These are phyloP conservation scores for Histomonas meleagridis DNA, from an alignment of 208 protist species.

Conservation along the genomic window DNA sequence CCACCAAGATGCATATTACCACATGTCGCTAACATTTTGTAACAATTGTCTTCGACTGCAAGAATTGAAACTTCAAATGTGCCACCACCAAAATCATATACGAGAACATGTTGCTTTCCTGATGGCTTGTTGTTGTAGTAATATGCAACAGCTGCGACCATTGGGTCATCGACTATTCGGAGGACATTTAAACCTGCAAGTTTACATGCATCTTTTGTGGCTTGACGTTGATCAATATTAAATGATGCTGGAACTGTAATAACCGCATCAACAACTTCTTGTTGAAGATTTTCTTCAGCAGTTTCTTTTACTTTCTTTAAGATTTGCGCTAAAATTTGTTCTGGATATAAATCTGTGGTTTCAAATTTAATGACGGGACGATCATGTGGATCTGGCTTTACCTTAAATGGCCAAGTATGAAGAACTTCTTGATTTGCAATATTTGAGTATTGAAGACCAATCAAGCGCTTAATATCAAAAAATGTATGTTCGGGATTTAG, in stretches of 20 bases:
- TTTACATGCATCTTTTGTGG: slow-evolving; percentile 90
- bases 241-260: slow-evolving; percentile 97
- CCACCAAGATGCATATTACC: slow-evolving; percentile 58
- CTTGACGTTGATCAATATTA: slow-evolving; percentile 94
- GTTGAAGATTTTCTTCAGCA: slow-evolving; percentile 77
- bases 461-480: slow-evolving; percentile 72
- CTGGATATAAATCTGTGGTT: too few species aligned
- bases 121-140: slow-evolving; percentile 63
- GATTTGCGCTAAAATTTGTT: too few species aligned
- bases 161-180: slow-evolving; percentile 91
- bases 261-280: slow-evolving; percentile 55
- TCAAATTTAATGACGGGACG: slow-evolving; percentile 62
- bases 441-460: slow-evolving; percentile 75
- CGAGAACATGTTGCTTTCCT: slow-evolving; percentile 67
- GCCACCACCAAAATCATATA: slow-evolving; percentile 90
- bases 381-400: slow-evolving; percentile 55
- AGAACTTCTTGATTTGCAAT: slow-evolving; percentile 73
- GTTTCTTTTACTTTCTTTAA: slow-evolving; percentile 80
- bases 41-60: slow-evolving; percentile 52
- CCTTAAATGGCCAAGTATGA: slow-evolving; percentile 84
- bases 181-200: slow-evolving; percentile 83
- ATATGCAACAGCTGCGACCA: slow-evolving; percentile 85
- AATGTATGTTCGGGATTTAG: slow-evolving; percentile 73
- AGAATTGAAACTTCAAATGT: slow-evolving; percentile 59
- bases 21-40: slow-evolving; percentile 54